These are phyloP conservation scores for Sporodiniella umbellata DNA, from an alignment of 371 early-diverging fungal species.

Conservation along the genomic window DNA sequence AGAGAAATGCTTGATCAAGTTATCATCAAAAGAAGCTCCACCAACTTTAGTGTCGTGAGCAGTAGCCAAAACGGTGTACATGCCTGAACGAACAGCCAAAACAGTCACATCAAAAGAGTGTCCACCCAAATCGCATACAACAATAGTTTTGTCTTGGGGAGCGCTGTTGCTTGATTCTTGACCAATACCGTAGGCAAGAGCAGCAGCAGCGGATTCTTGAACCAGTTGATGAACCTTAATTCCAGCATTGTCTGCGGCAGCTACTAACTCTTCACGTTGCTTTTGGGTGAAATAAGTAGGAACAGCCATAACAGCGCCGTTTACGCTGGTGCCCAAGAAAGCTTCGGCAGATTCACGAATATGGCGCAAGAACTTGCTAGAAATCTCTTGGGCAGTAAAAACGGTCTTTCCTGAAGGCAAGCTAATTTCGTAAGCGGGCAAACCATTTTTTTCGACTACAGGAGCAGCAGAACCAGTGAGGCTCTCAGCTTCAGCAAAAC, in stretches of 20 bases:
- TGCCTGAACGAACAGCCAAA: constrained; percentile 83
- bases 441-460: constrained; percentile 64
- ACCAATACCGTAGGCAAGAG: constrained; percentile 87
- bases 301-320: constrained; percentile 90
- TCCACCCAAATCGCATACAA: constrained; percentile 97
- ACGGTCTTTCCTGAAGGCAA: constrained; percentile 58
- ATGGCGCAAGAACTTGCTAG: constrained; percentile 75
- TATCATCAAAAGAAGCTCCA: constrained; percentile 91
- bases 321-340: constrained; percentile 78
- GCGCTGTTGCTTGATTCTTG: constrained; percentile 50
- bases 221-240: constrained; percentile 86
- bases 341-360: constrained; percentile 89
- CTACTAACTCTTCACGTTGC: constrained; percentile 80
- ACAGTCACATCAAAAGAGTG: constrained; percentile 93
- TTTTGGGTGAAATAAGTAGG: constrained; percentile 90
- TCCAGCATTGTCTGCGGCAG: constrained; percentile 88
- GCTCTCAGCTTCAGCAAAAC: constrained; percentile 41
- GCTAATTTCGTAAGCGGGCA: constrained; percentile 76
- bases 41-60: constrained; percentile 85
- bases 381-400: constrained; percentile 70
- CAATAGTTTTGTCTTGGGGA: constrained; percentile 72
- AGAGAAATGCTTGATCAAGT: constrained; percentile 80
- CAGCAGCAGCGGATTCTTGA: constrained; percentile 97
- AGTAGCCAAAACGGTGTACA: constrained; percentile 84
- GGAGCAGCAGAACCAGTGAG: constrained; percentile 58